Conservation (phyloP, 1,284 basidiomycete species). For the Heterobasidion parviporum region DNA sequence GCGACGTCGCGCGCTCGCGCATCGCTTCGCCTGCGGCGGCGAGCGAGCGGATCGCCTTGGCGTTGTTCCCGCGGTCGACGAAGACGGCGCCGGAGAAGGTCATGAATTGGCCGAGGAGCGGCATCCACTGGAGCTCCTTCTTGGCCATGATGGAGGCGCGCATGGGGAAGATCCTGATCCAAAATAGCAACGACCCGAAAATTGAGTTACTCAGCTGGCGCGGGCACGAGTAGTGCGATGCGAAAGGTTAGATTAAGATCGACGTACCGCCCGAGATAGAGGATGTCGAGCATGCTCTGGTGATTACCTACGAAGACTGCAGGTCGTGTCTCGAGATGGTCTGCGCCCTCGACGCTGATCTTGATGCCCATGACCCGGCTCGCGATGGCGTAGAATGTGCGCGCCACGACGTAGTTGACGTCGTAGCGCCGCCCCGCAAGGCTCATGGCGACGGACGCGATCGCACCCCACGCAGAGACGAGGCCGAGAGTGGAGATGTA, state of each 20-base stretch:
- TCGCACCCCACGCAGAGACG: constrained; percentile 70
- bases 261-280: constrained; percentile 74
- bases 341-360: constrained; percentile 81
- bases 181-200: constrained; percentile 1
- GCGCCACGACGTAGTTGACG: constrained; percentile 81
- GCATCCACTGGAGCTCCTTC: constrained; percentile 81
- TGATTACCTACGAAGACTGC: constrained; percentile 87
- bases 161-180: constrained; percentile 72
- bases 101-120: constrained; percentile 90
- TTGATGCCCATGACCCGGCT: constrained; percentile 61
- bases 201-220: background rate
- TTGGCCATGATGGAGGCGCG: constrained; percentile 90
- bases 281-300: constrained; percentile 87
- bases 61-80: constrained; percentile 81
- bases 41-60: constrained; percentile 72
- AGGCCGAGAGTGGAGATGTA: constrained; percentile 62
- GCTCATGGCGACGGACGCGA: constrained; percentile 66
- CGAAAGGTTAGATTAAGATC: background rate
- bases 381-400: constrained; percentile 75
- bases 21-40: constrained; percentile 75
- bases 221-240: background rate
- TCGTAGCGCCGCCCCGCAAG: constrained; percentile 72
- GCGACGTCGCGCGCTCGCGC: constrained; percentile 65
- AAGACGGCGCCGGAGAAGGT: constrained; percentile 88
- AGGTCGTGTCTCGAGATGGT: constrained; percentile 64